Conservation (phyloP, 768 basidiomycete species). For the Antrodiella citrinella region DNA sequence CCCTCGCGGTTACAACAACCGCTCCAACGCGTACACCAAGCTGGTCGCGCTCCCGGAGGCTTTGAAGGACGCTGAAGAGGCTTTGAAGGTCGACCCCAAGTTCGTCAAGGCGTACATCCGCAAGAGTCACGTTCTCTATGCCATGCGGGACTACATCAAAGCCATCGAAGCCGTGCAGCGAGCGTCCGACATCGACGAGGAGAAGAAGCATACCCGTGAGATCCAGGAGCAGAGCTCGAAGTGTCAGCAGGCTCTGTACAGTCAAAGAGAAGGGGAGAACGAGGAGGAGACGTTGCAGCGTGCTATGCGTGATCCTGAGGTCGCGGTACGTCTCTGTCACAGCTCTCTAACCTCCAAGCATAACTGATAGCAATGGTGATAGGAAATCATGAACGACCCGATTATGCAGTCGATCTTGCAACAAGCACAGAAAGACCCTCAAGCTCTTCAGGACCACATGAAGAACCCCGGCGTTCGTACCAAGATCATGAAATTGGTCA, state of each 20-base stretch:
- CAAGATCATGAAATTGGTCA: constrained; percentile 86
- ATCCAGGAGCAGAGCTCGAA: constrained; percentile 77
- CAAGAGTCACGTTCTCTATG: constrained; percentile 75
- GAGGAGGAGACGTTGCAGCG: constrained; percentile 90
- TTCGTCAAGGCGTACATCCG: constrained; percentile 97
- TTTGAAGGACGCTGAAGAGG: constrained; percentile 90
- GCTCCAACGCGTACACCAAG: constrained; percentile 96
- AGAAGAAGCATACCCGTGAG: constrained; percentile 75
- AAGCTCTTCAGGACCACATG: constrained; percentile 91
- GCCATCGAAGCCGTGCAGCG: constrained; percentile 78
- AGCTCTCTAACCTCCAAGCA: background rate
- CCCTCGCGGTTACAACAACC: constrained; percentile 92
- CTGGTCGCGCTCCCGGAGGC: constrained; percentile 90
- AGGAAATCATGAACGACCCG: constrained; percentile 85
- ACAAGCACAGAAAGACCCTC: constrained; percentile 86
- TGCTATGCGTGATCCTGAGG: constrained; percentile 96
- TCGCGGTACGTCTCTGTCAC: constrained; percentile 53
- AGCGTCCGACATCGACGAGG: constrained; percentile 72
- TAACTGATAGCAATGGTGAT: constrained; percentile 1
- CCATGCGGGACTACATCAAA: constrained; percentile 88
- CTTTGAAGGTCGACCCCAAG: constrained; percentile 82
- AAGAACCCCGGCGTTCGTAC: constrained; percentile 76
- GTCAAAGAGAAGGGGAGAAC: constrained; percentile 73
- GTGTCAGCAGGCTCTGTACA: constrained; percentile 69
- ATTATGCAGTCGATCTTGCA: constrained; percentile 93